phyloP scores from a whole-genome alignment of 768 basidiomycete species.

The Crucibulum laeve region DNA sequence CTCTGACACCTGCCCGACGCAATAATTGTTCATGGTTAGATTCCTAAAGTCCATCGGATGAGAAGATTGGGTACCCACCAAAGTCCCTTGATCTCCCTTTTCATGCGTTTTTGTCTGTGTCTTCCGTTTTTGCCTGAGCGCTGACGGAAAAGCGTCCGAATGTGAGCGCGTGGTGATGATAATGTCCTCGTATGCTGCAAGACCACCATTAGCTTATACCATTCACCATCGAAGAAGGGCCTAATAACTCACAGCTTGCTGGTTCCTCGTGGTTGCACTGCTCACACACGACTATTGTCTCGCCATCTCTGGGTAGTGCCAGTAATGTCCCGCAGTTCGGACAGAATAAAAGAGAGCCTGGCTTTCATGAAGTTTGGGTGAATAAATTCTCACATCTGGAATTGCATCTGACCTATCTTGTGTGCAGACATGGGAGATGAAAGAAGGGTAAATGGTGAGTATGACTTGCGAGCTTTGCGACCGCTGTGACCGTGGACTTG shows the following conservation, averaged over 20 bases:
- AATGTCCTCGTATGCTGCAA: conserved; percentile 84
- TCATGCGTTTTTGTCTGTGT: conserved; percentile 83
- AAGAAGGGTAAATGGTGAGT: too few relatives aligned
- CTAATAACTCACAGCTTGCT: conserved; percentile 67
- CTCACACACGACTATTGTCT: conserved; percentile 76
- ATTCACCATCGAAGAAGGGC: neutral
- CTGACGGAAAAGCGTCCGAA: conserved; percentile 92
- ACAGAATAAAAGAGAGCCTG: conserved; percentile 93
- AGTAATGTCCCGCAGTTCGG: conserved; percentile 90
- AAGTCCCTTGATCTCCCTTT: conserved; percentile 58
- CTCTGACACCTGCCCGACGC: conserved; percentile 65
- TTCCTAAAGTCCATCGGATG: neutral
- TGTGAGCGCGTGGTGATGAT: conserved; percentile 88
- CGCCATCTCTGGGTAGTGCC: conserved; percentile 71
- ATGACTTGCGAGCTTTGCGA: too few relatives aligned
- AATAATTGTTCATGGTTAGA: conserved; percentile 1
- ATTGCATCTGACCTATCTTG: conserved; percentile 24
- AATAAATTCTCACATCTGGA: neutral
- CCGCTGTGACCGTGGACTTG: too few relatives aligned
- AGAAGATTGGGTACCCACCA: conserved; percentile 25
- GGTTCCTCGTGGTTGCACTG: conserved; percentile 87
- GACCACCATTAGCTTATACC: neutral
- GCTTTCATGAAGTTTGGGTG: conserved; percentile 6
- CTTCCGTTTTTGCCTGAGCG: conserved; percentile 80
- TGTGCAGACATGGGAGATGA: neutral